Conservation (phyloP, 208 protist species). For the Vickermania spadyakhi region DNA sequence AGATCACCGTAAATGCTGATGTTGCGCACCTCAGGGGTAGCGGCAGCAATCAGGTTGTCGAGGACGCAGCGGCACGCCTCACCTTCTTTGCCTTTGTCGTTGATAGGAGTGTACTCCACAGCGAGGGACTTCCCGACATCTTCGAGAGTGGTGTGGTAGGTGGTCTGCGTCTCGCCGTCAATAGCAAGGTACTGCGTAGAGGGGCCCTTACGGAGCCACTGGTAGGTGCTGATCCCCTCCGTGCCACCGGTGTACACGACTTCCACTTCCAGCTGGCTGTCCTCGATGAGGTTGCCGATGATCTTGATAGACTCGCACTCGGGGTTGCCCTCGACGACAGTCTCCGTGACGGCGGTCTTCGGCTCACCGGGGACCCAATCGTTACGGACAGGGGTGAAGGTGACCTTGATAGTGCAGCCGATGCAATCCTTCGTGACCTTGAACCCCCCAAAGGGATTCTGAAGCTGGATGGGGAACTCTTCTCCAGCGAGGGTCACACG, state of each 20-base stretch:
- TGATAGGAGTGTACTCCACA: constrained; percentile 88
- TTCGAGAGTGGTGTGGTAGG: constrained; percentile 66
- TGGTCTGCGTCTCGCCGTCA: constrained; percentile 59
- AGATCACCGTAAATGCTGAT: constrained; percentile 65
- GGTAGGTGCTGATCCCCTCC: constrained; percentile 83
- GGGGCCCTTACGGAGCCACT: constrained; percentile 84
- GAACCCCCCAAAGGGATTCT: constrained; percentile 50
- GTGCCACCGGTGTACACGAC: constrained; percentile 79
- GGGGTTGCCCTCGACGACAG: constrained; percentile 52
- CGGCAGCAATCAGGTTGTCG: constrained; percentile 76
- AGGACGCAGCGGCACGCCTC: constrained; percentile 87
- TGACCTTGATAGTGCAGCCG: constrained; percentile 75
- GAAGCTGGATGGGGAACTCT: constrained; percentile 51
- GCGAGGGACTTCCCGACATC: constrained; percentile 85
- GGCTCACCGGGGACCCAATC: constrained; percentile 87
- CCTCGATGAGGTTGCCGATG: constrained; percentile 79
- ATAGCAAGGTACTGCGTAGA: constrained; percentile 70
- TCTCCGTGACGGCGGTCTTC: constrained; percentile 48
- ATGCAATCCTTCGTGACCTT: constrained; percentile 68
- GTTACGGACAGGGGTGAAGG: constrained; percentile 81
- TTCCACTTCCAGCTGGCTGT: constrained; percentile 71
- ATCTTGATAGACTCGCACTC: constrained; percentile 88
- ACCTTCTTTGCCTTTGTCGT: constrained; percentile 67
- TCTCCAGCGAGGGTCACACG: constrained; percentile 59
- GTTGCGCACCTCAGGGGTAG: constrained; percentile 37